Base-by-base conservation (phyloP, 805 yeast species). In the Kluyveromyces aestuarii region DNA sequence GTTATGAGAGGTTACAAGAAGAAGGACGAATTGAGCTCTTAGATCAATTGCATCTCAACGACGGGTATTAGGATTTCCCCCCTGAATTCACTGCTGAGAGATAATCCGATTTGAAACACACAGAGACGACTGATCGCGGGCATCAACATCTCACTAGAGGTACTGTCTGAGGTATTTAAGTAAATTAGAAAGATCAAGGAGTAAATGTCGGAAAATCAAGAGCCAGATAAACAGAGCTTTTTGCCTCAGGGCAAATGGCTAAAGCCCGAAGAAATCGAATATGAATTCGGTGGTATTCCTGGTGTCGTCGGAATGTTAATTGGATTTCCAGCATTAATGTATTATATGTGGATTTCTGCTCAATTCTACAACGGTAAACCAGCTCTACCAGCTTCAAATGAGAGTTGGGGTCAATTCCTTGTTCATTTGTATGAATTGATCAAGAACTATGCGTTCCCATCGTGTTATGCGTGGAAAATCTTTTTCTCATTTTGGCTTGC, bases 261-360 rank as follows among this genome's bases (percentile, higher is more conserved):
- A 51, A 68, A 71, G 48, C 68, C 69, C 38, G 78, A 79, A 47
- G 74, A 80, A 48, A 75, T 80, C 51, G 91, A 81, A 60, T 87
- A 80, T 72, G 98, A 93, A 58, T 93, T 91, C 62, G 99, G 99
- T 46, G 98, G 98, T 0, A 84, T 95, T 25, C 67, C 74, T 7
- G 99, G 99, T 49, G 96, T 88, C 44, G 50, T 82, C 18, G 91
- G 90, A 7, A 91, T 93, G 98, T 79, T 91, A 82, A 63, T 79
- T 41, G 95, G 96, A 2, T 93, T 93, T 71, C 99, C 99, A 8
- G 62, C 83, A 43, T 73, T 93, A 61, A 93, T 93, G 99, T 87
- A 84, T 75, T 93, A 93, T 70, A 84, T 93, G 93, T 91, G 96
- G 95, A 81, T 91, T 48, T 77, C 88, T 59, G 91, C 93, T 46